Evolutionary conservation across 192 early-diverging fungal genomes (phyloP), one percentile per base, ranked within the genome.

Genomic region (Backusella luteola): DNA sequence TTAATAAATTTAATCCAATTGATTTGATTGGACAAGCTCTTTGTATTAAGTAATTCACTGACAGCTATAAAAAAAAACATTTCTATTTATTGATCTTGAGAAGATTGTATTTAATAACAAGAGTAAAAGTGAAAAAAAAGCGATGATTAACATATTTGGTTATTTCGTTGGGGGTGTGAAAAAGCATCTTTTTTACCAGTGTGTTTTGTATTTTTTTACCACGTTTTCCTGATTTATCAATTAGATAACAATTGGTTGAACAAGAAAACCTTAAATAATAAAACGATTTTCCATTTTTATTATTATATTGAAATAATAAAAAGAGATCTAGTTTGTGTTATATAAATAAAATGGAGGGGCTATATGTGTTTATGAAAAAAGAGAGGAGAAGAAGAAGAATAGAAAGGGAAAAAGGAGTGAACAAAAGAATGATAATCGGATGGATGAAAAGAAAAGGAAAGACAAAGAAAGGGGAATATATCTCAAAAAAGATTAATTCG

Each of bases 401-500:
- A 26, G 19, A 23, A 7, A 21, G 21, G 19, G 0, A 52, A n/a
- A 53, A 26, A 59, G 53, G 53, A 59, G 23, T 26, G n/a, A 26
- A 59, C 21, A 26, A 23, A 53, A 39, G 38, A 39, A 39, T 39
- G 23, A 59, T 26, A 21, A 23, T 59, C 21, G 53, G 53, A 26
- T 59, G 7, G 53, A 59, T 59, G 53, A 59, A 59, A 59, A 59
- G 11, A 59, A 59, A 59, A 59, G 53, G 53, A 59, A 59, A 59
- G 53, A 6, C 53, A 59, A 14, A 59, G 11, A 59, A 26, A 59
- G 11, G 53, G 23, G n/a, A 59, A 59, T 59, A 59, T 53, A 26
- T 12, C 14, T 63, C 8, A 29, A 29, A 39, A 39, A 39, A 21
- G 7, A 12, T 63, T 63, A 63, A 63, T 63, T 63, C 26, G 56